These are phyloP conservation scores for Parvularia atlantis DNA, from an alignment of 78 protist species.

Conservation along the genomic window DNA sequence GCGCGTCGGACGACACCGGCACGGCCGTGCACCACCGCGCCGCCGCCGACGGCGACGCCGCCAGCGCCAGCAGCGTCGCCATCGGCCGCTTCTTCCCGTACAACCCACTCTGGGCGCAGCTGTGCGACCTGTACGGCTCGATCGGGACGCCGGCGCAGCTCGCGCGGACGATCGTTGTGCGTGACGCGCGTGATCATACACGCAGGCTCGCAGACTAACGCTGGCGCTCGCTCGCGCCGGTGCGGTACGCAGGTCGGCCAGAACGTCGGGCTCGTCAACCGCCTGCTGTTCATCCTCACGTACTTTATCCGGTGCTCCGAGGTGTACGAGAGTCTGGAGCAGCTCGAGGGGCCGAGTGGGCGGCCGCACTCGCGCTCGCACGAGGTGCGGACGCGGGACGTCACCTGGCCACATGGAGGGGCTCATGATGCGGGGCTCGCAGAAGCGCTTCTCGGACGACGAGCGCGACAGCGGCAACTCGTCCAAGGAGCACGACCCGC, in stretches of 20 bases:
- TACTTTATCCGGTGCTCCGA: neutral
- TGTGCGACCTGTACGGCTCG: neutral
- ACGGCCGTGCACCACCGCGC: neutral
- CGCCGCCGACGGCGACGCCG: neutral
- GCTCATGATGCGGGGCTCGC: too few relatives aligned
- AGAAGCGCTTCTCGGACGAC: too few relatives aligned
- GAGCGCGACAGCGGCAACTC: neutral
- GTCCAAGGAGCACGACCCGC: neutral
- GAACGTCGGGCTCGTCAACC: neutral
- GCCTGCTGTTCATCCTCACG: neutral
- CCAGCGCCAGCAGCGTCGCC: too few relatives aligned
- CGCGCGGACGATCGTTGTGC: neutral
- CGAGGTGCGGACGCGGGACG: neutral
- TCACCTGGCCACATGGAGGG: neutral
- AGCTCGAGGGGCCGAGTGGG: too few relatives aligned
- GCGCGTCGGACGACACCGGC: neutral
- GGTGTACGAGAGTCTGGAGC: neutral
- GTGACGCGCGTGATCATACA: too few relatives aligned
- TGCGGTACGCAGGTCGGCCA: too few relatives aligned
- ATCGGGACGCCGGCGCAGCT: neutral
- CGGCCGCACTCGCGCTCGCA: neutral
- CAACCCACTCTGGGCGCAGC: neutral
- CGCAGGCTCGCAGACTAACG: too few relatives aligned
- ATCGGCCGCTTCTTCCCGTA: neutral
- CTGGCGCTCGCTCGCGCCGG: too few relatives aligned